phyloP scores from a whole-genome alignment of 2,329 filamentous ascomycete genomes.

The Alternaria arborescens region DNA sequence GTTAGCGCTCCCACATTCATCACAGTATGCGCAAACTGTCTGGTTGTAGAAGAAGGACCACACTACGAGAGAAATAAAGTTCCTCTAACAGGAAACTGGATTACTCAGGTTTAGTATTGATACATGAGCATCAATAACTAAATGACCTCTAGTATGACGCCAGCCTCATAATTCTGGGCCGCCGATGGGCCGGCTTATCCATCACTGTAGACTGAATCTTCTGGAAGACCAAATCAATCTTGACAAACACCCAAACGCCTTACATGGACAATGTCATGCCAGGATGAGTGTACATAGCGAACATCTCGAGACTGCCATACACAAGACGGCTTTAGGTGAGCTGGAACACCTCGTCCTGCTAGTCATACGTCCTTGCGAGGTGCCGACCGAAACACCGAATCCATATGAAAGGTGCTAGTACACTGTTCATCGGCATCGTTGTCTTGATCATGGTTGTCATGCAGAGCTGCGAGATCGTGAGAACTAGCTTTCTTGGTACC shows the following conservation, averaged over 20 bases:
- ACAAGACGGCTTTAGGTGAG: background rate
- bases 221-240: background rate
- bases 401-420: constrained; percentile 52
- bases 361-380: constrained; percentile 59
- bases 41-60: background rate
- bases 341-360: constrained; percentile 41
- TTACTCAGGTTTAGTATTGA: background rate
- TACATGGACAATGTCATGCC: background rate
- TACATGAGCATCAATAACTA: background rate
- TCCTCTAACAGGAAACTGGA: background rate
- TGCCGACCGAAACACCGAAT: constrained; percentile 61
- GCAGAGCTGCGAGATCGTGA: background rate
- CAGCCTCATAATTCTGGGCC: background rate
- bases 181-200: background rate
- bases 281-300: background rate
- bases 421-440: background rate
- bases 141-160: background rate
- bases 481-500: background rate
- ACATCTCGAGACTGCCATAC: too few species aligned
- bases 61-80: background rate
- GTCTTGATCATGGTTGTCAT: background rate
- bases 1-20: background rate
- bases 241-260: background rate
- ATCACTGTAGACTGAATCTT: background rate
- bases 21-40: background rate